Evolutionary conservation across 2,329 filamentous ascomycete species (phyloP), one percentile per base, ranked within the genome.

Genomic region (Aspergillaceae sp.): DNA sequence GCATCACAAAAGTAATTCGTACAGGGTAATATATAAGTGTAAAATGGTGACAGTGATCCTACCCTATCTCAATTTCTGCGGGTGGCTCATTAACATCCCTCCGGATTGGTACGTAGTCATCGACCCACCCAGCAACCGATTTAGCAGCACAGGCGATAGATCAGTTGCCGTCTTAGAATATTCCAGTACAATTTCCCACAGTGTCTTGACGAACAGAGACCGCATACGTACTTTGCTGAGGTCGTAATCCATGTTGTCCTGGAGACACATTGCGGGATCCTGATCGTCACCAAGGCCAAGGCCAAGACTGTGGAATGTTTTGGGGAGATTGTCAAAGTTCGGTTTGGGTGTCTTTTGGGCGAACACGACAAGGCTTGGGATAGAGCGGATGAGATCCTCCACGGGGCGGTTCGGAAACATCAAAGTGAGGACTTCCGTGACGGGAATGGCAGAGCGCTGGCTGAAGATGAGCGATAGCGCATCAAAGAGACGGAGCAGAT

Each of bases 171-270:
- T 56, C 5, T 57, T 53, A 27, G 67, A 54, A 47, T 68, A 72
- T 44, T 67, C 64, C 8, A 66, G 11, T 5, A 59, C 52, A 28
- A 71, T 52, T 32, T 66, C 65, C 59, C 65, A 61, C 10, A 70
- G 29, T 3, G 63, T 19, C 19, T 19, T 59, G 2, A 49, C 46
- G 3, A 53, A 38, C 0, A 65, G 1, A 72, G 45, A 7, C 46
- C 45, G 2, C 66, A 63, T 32, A 11, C 62, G 59, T 9, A 64
- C 48, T 7, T 57, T 54, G 5, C 52, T 58, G 3, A 69, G 43
- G 46, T 69, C 59, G 43, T 63, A 63, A 30, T 68, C 57, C 2
- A 70, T 50, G 33, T 61, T 58, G 42, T 62, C 57, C 48, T 60
- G 56, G 49, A 58, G 58, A 36, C 48, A 51, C 2, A 44, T 26